Evolutionary conservation across 2,329 filamentous ascomycete genomes (phyloP).

Genomic region (Fonsecaea monophora): DNA sequence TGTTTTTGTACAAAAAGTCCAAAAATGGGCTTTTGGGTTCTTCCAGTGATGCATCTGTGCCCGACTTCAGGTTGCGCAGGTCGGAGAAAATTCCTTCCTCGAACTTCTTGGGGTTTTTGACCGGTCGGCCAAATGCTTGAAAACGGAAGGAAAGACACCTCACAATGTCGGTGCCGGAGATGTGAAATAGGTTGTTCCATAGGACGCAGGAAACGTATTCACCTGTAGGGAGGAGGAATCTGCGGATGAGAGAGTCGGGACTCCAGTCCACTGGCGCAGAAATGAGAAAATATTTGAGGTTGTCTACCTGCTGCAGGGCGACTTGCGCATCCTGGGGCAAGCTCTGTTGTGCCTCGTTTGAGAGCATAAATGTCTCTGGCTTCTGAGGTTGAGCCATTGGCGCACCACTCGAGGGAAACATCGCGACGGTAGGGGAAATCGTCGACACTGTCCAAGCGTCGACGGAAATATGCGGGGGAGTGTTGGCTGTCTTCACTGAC

Average conservation of each 20-base stretch:
- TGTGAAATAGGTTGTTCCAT: constrained; percentile 99
- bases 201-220: constrained; percentile 99
- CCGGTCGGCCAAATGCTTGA: constrained; percentile 95
- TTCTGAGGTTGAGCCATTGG: constrained; percentile 92
- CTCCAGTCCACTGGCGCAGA: constrained; percentile 98
- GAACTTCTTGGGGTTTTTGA: constrained; percentile 99
- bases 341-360: constrained; percentile 94
- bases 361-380: constrained; percentile 98
- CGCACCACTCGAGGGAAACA: constrained; percentile 81
- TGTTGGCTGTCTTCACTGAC: constrained; percentile 36
- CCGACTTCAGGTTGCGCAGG: constrained; percentile 95
- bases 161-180: constrained; percentile 98
- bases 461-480: constrained; percentile 29
- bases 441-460: constrained; percentile 27
- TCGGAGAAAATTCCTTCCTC: constrained; percentile 99
- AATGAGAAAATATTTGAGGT: constrained; percentile 99
- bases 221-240: constrained; percentile 93
- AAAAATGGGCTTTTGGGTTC: constrained; percentile 98
- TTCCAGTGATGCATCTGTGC: constrained; percentile 95
- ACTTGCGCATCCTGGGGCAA: constrained; percentile 96
- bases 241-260: constrained; percentile 92
- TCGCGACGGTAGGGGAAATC: constrained; percentile 48
- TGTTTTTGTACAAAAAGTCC: constrained; percentile 99
- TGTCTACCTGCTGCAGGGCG: constrained; percentile 96
- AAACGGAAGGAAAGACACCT: constrained; percentile 97